Evolutionary conservation across 2,329 filamentous ascomycete species (phyloP), one percentile per base, ranked within the genome.

Genomic region (Fusarium tuaranense): DNA sequence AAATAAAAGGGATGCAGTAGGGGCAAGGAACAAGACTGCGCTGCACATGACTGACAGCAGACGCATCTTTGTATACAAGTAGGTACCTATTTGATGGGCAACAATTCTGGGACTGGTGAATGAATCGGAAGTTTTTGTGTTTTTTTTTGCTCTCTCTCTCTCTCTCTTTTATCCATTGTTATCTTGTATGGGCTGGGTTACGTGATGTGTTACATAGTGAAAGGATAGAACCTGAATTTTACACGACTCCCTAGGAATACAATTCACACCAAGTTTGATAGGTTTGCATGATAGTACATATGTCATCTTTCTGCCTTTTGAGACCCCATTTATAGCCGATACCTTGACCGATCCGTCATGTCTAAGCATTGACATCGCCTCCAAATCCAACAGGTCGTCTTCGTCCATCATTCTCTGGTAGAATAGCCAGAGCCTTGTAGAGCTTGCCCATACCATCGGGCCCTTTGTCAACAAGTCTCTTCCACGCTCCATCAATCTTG

Each of bases 371-470:
- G 9, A 91, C 83, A 79, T 91, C 91, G 1, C 96, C 97, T 0
- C 97, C 97, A 85, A 99, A 98, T 0, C 97, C 97, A 65, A 98
- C 95, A 3, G 96, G 96, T 69, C 92, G 88, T 78, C 95, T 90
- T 70, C 86, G 88, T 2, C 93, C 92, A 39, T 88, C 89, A 73
- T 93, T 94, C 82, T 95, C 93, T 0, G 97, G 97, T 78, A 98
- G 81, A 78, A 99, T 94, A 14, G 95, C 94, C 88, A 99, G 88
- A 27, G 91, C 95, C 85, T 98, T 98, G 82, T 99, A 99, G 25
- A 98, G 86, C 84, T 92, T 95, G 0, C 97, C 97, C 97, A 99
- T 99, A 0, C 95, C 96, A 62, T 90, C 91, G 2, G 92, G 93
- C 0, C 94, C 92, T 48, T 91, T 88, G 82, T 98, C 95, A n/a